Percentiles rank a stretch among this genome's conserved stretches.
phyloP scores from a whole-genome alignment of 2,329 filamentous ascomycete species.

The Colletotrichum navitas region DNA sequence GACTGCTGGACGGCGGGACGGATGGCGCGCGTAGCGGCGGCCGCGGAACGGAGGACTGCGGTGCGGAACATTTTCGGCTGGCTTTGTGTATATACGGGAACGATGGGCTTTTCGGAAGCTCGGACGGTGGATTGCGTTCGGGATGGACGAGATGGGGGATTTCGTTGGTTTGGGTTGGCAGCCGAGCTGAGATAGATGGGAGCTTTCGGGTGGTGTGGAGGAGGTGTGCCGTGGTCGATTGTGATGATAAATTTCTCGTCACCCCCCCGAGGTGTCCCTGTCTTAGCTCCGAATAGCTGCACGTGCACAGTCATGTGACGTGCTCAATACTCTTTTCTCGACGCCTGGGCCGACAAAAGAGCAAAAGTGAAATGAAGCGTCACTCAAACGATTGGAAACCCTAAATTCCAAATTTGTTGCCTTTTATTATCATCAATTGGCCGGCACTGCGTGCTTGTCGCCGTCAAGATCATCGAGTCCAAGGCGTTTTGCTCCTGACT shows the following conservation, averaged over 20 bases:
- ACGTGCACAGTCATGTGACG: constrained; percentile 40
- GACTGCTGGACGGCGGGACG: constrained; percentile 69
- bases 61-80: constrained; percentile 84
- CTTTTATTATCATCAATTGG: constrained; percentile 7
- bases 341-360: not conserved
- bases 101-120: constrained; percentile 16
- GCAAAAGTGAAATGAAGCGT: not conserved
- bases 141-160: constrained; percentile 21
- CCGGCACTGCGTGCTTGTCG: not conserved
- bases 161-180: constrained; percentile 22
- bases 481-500: constrained; percentile 14
- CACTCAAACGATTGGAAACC: fast-evolving
- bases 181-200: constrained; percentile 29
- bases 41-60: constrained; percentile 83
- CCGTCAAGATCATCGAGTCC: constrained; percentile 27
- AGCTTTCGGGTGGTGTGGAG: constrained; percentile 34
- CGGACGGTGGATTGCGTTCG: constrained; percentile 12
- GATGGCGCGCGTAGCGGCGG: constrained; percentile 65
- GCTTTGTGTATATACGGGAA: constrained; percentile 21
- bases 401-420: fast-evolving
- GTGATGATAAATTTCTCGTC: constrained; percentile 45
- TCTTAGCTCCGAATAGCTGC: constrained; percentile 32
- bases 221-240: constrained; percentile 29
- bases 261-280: constrained; percentile 35
- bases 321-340: fast-evolving